phyloP scores from a whole-genome alignment of 805 yeast genomes.

The Dipodascopsis tothii region DNA sequence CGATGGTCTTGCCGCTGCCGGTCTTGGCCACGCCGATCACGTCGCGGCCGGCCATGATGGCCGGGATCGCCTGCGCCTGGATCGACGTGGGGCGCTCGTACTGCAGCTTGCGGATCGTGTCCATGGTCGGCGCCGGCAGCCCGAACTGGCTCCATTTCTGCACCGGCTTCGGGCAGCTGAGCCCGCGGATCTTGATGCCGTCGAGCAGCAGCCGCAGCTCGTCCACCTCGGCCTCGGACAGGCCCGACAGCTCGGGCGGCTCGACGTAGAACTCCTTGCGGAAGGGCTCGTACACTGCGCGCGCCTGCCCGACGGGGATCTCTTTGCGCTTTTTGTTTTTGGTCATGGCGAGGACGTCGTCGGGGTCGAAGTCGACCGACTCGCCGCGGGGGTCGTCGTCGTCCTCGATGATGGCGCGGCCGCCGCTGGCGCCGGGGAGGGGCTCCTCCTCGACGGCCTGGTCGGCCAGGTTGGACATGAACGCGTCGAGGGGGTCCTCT shows the following conservation, averaged over 20 bases:
- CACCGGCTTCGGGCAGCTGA: constrained; percentile 55
- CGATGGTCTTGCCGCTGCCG: constrained; percentile 91
- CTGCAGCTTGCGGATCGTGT: constrained; percentile 43
- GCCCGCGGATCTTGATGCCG: constrained; percentile 61
- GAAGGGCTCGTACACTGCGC: constrained; percentile 46
- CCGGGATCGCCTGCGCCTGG: constrained; percentile 85
- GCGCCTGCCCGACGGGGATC: constrained; percentile 44
- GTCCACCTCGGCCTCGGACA: constrained; percentile 51
- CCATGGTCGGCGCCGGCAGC: constrained; percentile 51
- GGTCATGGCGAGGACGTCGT: constrained; percentile 29
- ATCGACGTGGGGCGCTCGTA: constrained; percentile 73
- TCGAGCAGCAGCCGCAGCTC: constrained; percentile 48
- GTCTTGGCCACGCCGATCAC: constrained; percentile 92
- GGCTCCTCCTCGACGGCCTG: constrained; percentile 4
- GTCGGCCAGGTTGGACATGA: constrained; percentile 32
- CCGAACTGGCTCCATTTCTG: constrained; percentile 77
- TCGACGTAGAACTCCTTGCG: constrained; percentile 57
- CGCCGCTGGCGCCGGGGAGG: constrained; percentile 3
- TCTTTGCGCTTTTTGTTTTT: constrained; percentile 41
- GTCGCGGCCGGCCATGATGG: constrained; percentile 82
- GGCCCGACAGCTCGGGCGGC: constrained; percentile 43
- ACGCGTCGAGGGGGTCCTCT: constrained; percentile 44
- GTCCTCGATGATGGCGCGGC: constrained; percentile 14
- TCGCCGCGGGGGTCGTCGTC: constrained; percentile 26
- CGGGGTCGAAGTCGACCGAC: constrained; percentile 29